Base-by-base conservation (phyloP, 2,329 filamentous ascomycete genomes). In the Penicillium corylophilum region DNA sequence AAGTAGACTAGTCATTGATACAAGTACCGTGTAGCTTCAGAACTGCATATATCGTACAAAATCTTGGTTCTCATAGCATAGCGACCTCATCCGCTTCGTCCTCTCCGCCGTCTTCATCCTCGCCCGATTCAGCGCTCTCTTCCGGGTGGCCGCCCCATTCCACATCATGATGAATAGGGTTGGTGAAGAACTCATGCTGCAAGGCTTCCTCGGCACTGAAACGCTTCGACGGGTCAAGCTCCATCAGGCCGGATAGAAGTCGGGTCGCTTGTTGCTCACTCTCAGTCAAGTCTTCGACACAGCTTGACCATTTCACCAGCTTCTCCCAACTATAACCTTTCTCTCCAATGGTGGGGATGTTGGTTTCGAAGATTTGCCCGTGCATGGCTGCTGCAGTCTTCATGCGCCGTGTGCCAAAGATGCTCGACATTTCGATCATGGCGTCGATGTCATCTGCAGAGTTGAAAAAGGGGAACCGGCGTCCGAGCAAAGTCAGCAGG, bases 401-500 rank as follows among this genome's bases (percentile, higher is more conserved):
- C 93, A 99, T 97, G 52, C 86, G 85, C 67, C 83, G 86, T 38
- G 81, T 81, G 44, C 94, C 94, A 69, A 97, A 96, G 54, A 99
- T 95, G 52, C 90, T 95, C 31, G 92, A 89, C 60, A 99, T 95
- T 72, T 99, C 94, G 61, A 99, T 93, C 82, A 96, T 88, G 46
- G 94, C 94, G 67, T 99, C 94, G 43, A 99, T 88, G 64, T 99
- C 94, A 70, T 99, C 94, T n/a, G 91, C 88, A 41, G 90, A 95
- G 74, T 99, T 96, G 80, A 99, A 99, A 74, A 99, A 99, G 1
- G 94, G 94, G 64, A 99, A 99, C 4, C 94, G 86, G 50, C 88
- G 88, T 36, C 89, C 93, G 13, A 99, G 79, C 57, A 99, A 88
- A 0, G 94, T 99, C n/a, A 99, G 79, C 2, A 99, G 81, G 49